phyloP scores from a whole-genome alignment of 208 protist genomes.

The Crithidia bombi region DNA sequence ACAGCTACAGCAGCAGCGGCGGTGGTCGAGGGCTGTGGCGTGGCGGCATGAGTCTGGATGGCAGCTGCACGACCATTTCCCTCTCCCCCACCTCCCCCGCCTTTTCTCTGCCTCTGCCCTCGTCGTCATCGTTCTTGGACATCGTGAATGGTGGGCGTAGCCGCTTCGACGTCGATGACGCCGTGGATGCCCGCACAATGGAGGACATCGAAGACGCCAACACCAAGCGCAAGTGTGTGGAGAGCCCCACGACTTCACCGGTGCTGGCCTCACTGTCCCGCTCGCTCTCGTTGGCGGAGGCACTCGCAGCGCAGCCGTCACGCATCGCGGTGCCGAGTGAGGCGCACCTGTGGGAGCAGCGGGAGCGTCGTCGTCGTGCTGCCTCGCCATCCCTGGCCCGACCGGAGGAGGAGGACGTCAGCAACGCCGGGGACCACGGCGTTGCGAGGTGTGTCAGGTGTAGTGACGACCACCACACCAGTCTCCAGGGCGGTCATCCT shows the following conservation, averaged over 20 bases:
- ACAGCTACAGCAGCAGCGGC: not conserved
- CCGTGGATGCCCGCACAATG: constrained; percentile 21
- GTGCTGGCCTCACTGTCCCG: constrained; percentile 9
- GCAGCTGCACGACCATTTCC: not conserved
- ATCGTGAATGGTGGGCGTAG: not conserved
- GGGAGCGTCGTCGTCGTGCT: constrained; percentile 27
- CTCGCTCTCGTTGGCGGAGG: constrained; percentile 30
- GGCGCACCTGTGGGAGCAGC: constrained; percentile 26
- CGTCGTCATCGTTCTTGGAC: not conserved
- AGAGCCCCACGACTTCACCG: constrained; percentile 22
- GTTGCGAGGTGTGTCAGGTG: no score
- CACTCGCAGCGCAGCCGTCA: constrained; percentile 12
- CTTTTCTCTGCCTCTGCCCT: not conserved
- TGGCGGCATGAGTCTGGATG: no score
- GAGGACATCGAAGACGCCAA: constrained; percentile 31
- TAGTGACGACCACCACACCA: no score
- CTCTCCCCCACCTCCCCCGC: not conserved
- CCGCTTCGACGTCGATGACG: not conserved
- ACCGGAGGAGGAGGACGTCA: constrained; percentile 20
- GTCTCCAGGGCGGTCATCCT: no score
- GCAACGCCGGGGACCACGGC: not conserved
- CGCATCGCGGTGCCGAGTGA: constrained; percentile 19
- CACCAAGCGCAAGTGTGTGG: constrained; percentile 29
- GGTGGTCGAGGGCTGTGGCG: not conserved
- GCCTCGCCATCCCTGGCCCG: constrained; percentile 43